Percentiles rank a stretch among this genome's conserved stretches.
Conservation (phyloP, 805 yeast genomes). For the Blastobotrys terrestris region DNA sequence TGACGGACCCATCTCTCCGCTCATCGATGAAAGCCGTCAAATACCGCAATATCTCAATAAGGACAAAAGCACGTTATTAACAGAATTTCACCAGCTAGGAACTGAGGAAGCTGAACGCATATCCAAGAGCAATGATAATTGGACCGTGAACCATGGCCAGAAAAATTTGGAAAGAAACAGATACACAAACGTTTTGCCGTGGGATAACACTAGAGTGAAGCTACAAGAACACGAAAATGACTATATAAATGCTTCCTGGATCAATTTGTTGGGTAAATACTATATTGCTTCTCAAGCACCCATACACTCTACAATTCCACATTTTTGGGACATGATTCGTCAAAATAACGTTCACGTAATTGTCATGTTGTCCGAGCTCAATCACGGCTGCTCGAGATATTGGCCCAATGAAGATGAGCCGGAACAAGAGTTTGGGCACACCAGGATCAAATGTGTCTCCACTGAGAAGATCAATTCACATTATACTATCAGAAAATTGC, state of each 20-base stretch:
- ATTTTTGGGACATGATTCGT: slow-evolving; percentile 76
- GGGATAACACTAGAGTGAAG: slow-evolving; percentile 51
- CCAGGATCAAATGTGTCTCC: slow-evolving; percentile 1
- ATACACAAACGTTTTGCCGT: slow-evolving; percentile 59
- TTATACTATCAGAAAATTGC: not conserved
- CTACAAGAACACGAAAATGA: slow-evolving; percentile 37
- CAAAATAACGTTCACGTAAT: slow-evolving; percentile 59
- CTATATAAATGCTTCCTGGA: slow-evolving; percentile 85
- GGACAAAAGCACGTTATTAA: not conserved
- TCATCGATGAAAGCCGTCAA: not conserved
- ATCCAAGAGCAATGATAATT: slow-evolving; percentile 17
- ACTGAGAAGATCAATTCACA: not conserved
- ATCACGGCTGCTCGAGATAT: slow-evolving; percentile 78
- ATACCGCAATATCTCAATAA: not conserved
- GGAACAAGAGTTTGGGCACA: not conserved
- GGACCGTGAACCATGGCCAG: slow-evolving; percentile 21
- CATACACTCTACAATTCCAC: slow-evolving; percentile 59
- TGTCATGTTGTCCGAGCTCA: slow-evolving; percentile 70
- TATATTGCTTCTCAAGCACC: slow-evolving; percentile 91
- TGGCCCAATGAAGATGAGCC: slow-evolving; percentile 44
- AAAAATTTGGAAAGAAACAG: slow-evolving; percentile 41
- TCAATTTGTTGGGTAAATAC: slow-evolving; percentile 35
- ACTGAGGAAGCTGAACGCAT: not conserved
- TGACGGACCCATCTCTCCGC: not conserved
- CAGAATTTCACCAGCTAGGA: not conserved